These are phyloP conservation scores for Vitis amurensis DNA, from an alignment of 164 flowering plant species.

Conservation along the genomic window DNA sequence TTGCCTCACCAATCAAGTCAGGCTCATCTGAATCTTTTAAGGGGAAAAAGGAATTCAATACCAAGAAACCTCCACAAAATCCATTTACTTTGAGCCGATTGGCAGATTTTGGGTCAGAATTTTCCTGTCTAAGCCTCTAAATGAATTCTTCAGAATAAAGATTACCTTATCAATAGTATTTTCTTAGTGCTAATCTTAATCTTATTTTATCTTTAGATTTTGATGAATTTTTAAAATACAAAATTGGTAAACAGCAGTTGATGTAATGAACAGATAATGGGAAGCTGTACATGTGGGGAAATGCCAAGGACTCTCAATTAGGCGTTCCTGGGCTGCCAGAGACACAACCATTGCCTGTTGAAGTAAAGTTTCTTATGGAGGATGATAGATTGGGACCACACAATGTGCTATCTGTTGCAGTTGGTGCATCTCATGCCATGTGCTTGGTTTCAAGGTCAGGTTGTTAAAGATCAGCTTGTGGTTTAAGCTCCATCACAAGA, in stretches of 20 bases:
- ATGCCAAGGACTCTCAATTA: slow-evolving; percentile 74
- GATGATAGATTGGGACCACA: slow-evolving; percentile 68
- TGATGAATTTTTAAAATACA: not conserved
- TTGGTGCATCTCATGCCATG: slow-evolving; percentile 91
- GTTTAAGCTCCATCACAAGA: not conserved
- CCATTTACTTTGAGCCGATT: no score
- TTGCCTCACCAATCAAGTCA: no score
- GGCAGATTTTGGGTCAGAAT: no score
- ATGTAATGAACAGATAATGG: slow-evolving; percentile 55
- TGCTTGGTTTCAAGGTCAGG: slow-evolving; percentile 63
- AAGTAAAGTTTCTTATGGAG: slow-evolving; percentile 71
- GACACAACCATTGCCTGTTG: slow-evolving; percentile 58
- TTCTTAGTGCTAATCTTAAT: no score
- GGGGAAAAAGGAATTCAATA: no score
- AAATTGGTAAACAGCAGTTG: no score
- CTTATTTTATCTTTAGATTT: no score
- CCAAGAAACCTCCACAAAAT: no score
- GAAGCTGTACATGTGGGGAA: slow-evolving; percentile 92
- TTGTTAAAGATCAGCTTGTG: not conserved
- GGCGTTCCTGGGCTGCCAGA: slow-evolving; percentile 91
- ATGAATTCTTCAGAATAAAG: no score
- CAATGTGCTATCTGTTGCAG: slow-evolving; percentile 61
- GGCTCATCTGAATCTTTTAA: no score
- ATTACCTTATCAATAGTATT: no score
- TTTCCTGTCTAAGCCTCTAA: no score